These are phyloP conservation scores for Fusarium longipes DNA, from an alignment of 2,329 filamentous ascomycete genomes.

Conservation along the genomic window DNA sequence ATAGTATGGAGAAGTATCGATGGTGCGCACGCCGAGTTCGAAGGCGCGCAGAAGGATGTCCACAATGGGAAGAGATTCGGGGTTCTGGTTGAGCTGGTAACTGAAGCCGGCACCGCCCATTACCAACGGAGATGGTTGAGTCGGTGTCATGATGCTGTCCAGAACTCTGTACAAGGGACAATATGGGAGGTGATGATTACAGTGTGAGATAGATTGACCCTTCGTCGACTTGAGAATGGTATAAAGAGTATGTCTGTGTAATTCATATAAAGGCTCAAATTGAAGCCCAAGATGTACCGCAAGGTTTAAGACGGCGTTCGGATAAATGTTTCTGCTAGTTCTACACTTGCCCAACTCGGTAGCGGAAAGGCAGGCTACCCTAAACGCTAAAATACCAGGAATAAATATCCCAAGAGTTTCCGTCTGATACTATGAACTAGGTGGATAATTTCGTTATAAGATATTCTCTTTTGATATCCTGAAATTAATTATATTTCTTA, in stretches of 20 bases:
- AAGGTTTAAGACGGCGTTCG: neutral
- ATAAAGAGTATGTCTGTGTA: neutral
- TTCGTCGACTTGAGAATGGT: too few species aligned
- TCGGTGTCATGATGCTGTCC: neutral
- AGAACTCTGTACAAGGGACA: fast-evolving
- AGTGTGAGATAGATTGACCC: too few species aligned
- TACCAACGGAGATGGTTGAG: neutral
- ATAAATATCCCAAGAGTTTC: too few species aligned
- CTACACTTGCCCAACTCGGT: neutral
- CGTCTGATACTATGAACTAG: too few species aligned
- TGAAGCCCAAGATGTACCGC: neutral
- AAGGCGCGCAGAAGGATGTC: constrained; percentile 5
- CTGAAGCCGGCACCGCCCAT: constrained; percentile 13
- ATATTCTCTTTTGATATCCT: too few species aligned
- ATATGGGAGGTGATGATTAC: fast-evolving
- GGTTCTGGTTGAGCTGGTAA: neutral
- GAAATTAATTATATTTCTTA: too few species aligned
- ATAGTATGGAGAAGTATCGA: constrained; percentile 13
- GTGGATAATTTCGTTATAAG: too few species aligned
- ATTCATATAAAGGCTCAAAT: neutral
- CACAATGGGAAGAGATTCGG: constrained; percentile 4
- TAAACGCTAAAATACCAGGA: too few species aligned
- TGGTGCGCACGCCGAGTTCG: neutral
- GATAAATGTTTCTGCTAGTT: neutral
- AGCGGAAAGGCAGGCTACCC: too few species aligned